Base-by-base conservation (phyloP, 345 rosid species). In the Linum lewisii region DNA sequence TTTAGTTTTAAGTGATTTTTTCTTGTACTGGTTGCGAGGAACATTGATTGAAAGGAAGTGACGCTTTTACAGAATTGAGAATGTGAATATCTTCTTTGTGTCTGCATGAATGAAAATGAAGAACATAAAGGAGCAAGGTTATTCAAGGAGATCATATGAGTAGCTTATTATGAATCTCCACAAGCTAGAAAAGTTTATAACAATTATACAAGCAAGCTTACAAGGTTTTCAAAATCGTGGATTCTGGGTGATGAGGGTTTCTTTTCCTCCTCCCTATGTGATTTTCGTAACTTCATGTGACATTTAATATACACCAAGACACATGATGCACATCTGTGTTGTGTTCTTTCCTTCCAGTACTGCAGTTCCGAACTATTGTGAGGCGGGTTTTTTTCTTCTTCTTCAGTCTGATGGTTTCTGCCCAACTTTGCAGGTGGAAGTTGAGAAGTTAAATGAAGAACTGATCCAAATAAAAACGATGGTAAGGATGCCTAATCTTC, bases 391-490 rank as follows among this genome's bases (percentile, higher is more conserved):
- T 8, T 8, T 38, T 1, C 13, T 52, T 15, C 25, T 24, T 51
- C 24, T 52, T 21, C 16, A 19, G 21, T 52, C 16, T 52, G 56
- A 20, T 52, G 25, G 22, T n/a, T 52, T 52, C 8, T 52, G 23
- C 21, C 51, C 67, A 55, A 52, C 45, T 69, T 29, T 59, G 66
- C 76, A 77, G 86, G 76, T 68, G 47, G 82, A 78, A 63, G 25
- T 83, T 64, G 73, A 78, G 23, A 69, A 71, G 58, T 66, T 80
- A 58, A 73, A 21, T 45, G 66, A 73, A 24, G 80, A 78, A 61
- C 68, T 69, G 50, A 44, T 0, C 13, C 77, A 66, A 58, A 63
- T 83, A 62, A 75, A 66, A 59, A 44, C 51, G 49, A 23, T 59
- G 77, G 88, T 83, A 68, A 64, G 73, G 42, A 15, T 36, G 29